These are phyloP conservation scores for Nevesoporus exiguus DNA, from an alignment of 768 basidiomycete genomes.

Conservation along the genomic window DNA sequence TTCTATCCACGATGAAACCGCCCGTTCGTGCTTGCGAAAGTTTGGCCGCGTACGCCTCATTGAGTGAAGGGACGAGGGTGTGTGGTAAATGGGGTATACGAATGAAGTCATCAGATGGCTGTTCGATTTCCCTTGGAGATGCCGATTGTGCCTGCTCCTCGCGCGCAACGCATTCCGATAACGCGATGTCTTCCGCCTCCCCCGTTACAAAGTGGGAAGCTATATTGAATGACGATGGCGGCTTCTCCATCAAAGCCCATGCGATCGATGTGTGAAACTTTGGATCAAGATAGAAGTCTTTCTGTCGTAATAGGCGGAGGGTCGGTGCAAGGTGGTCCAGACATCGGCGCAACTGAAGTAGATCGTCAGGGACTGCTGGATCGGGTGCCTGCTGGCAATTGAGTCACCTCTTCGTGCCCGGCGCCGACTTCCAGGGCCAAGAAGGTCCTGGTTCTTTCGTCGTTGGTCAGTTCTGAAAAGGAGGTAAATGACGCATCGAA, in stretches of 20 bases:
- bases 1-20: slow-evolving; percentile 47
- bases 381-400: neutral
- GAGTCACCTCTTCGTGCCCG: slow-evolving; percentile 69
- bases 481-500: slow-evolving; percentile 71
- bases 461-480: slow-evolving; percentile 71
- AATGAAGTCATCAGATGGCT: slow-evolving; percentile 32
- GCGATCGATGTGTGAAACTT: slow-evolving; percentile 88
- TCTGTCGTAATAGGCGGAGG: slow-evolving; percentile 61
- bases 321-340: slow-evolving; percentile 55
- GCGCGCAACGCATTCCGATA: neutral
- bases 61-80: slow-evolving; percentile 46
- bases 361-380: slow-evolving; percentile 15
- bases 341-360: slow-evolving; percentile 53
- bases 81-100: slow-evolving; percentile 52
- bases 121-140: slow-evolving; percentile 6
- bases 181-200: slow-evolving; percentile 2
- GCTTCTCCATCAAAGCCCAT: slow-evolving; percentile 67
- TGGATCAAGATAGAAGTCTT: slow-evolving; percentile 75
- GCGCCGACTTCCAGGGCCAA: slow-evolving; percentile 80
- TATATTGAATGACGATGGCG: slow-evolving; percentile 3
- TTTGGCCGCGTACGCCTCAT: slow-evolving; percentile 40
- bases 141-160: slow-evolving; percentile 6
- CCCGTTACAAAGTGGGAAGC: neutral
- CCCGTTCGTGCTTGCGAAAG: slow-evolving; percentile 45
- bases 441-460: slow-evolving; percentile 79